Conservation (phyloP, 192 early-diverging fungal species). For the Rhizoclosmatium sp. region DNA sequence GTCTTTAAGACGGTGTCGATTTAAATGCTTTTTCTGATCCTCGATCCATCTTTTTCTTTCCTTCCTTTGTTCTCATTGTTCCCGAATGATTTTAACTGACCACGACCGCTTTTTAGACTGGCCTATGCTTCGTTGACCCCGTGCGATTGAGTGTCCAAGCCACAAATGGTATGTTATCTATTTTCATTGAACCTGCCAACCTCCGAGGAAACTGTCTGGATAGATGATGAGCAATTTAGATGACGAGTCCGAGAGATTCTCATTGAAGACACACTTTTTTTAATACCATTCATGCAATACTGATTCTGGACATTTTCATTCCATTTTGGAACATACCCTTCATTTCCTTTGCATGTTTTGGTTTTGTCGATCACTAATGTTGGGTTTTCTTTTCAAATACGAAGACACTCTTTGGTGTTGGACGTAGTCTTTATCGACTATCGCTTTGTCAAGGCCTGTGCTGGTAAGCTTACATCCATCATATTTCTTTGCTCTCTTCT, state of each 20-base stretch:
- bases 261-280: constrained; percentile 30
- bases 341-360: too few species aligned
- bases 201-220: not conserved
- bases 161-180: not conserved
- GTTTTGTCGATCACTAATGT: not conserved
- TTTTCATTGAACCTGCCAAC: not conserved
- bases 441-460: not conserved
- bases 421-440: not conserved
- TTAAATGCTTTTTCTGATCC: constrained; percentile 36
- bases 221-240: constrained; percentile 32
- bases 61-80: constrained; percentile 4
- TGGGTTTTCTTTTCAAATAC: not conserved
- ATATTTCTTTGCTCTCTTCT: not conserved
- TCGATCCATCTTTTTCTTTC: not conserved
- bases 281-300: constrained; percentile 36
- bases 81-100: too few species aligned
- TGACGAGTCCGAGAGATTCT: constrained; percentile 37
- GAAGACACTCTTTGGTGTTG: not conserved
- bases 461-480: not conserved
- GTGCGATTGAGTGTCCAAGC: too few species aligned
- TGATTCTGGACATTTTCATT: not conserved
- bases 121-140: too few species aligned
- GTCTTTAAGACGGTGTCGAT: constrained; percentile 24
- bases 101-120: too few species aligned
- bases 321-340: not conserved